A percentile compares a stretch with the other conserved stretches of the same genome.
These are phyloP conservation scores for Globisporangium megalacanthum DNA, from an alignment of 352 stramenopile genomes.

Conservation along the genomic window DNA sequence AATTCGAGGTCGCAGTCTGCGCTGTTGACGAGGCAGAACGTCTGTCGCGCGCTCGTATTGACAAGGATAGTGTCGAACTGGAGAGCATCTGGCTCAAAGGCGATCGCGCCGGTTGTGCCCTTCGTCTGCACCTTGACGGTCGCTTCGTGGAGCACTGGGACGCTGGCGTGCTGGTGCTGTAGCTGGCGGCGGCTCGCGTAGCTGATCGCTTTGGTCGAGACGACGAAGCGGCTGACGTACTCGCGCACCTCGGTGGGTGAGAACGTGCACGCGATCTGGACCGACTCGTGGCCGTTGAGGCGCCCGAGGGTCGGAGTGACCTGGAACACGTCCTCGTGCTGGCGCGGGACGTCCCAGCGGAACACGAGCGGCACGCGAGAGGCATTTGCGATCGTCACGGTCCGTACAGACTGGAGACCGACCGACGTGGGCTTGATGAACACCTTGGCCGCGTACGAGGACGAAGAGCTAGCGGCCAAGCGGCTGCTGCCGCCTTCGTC, in stretches of 20 bases:
- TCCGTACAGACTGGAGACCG: conserved; percentile 51
- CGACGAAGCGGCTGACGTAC: conserved; percentile 66
- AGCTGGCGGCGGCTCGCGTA: conserved; percentile 24
- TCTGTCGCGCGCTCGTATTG: conserved; percentile 64
- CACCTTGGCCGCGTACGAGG: conserved; percentile 29
- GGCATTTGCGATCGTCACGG: conserved; percentile 62
- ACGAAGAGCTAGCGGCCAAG: conserved; percentile 1
- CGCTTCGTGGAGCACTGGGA: conserved; percentile 59
- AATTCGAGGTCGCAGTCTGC: conserved; percentile 76
- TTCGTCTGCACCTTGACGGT: conserved; percentile 62
- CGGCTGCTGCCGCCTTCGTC: conserved; percentile 15
- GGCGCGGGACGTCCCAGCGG: conserved; percentile 62
- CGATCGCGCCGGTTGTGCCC: conserved; percentile 65
- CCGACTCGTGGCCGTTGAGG: conserved; percentile 78
- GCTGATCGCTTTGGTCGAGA: conserved; percentile 70
- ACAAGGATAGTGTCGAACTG: conserved; percentile 85
- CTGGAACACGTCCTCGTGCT: conserved; percentile 53
- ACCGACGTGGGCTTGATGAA: conserved; percentile 85
- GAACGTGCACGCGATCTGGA: conserved; percentile 66
- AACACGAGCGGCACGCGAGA: conserved; percentile 86
- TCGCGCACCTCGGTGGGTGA: conserved; percentile 64
- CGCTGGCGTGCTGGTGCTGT: conserved; percentile 9
- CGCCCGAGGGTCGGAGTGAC: conserved; percentile 64
- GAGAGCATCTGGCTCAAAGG: conserved; percentile 63
- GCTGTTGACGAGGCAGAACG: conserved; percentile 66